Base-by-base conservation (phyloP, 2,329 filamentous ascomycete species). In the Knoxdaviesia capensis region DNA sequence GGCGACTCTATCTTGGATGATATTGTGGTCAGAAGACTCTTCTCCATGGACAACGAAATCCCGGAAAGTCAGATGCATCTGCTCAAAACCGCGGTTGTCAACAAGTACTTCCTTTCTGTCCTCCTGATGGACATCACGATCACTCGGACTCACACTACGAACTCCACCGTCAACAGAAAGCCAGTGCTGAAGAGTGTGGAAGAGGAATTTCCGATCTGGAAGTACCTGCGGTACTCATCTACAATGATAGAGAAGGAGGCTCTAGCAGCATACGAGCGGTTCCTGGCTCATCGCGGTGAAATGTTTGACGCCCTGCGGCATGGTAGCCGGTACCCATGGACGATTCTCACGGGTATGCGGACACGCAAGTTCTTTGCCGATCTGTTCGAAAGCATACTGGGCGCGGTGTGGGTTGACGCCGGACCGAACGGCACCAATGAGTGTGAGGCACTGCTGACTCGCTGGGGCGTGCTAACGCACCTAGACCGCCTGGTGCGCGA, bases 1-100 rank as follows among this genome's bases (percentile, higher is more conserved):
- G 88, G 88, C 1, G 88, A 96, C 50, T 73, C 85, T 0, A 64
- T 94, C 3, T 71, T 96, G 0, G 88, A 96, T 56, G 70, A 76
- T 49, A 63, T 94, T 43, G 63, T 94, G 40, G 74, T 83, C 6
- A 63, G 60, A 0, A 64, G 60, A n/a, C 59, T 88, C 5, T 80
- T 72, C 54, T 51, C 54, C 3, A 48, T 56, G 8, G 48, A 54
- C 2, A 59, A 60, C 0, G 59, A 66, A 3, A 52, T 74, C 1
- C 44, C 58, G 0, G 62, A 70, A 40, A 53, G 65, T 3, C 60
- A 70, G n/a, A 83, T 96, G 73, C 85, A 93, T 50, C 61, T 75
- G 3, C 62, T 88, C 43, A 78, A 82, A 44, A 76, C 80, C 1
- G 78, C 82, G 0, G 63, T 87, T 39, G 85, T 83, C 34, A 94